Evolutionary conservation across 208 protist species (phyloP), one percentile per base, ranked within the genome.

Genomic region (Trypanosoma scelopori): DNA sequence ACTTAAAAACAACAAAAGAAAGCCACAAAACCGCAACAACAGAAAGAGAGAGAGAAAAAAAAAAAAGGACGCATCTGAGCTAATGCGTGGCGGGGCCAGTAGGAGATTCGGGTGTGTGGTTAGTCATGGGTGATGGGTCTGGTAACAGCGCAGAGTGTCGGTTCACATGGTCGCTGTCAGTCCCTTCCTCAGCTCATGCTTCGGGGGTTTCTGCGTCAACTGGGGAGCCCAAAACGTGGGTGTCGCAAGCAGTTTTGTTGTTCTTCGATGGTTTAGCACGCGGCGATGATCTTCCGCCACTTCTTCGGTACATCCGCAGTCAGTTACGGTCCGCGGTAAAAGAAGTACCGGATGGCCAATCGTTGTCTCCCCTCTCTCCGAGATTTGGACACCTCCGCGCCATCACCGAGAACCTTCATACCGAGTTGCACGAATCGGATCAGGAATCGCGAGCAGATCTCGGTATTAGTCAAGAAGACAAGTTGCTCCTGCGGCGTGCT

Each of bases 181-280:
- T 35, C 15, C 35, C n/a, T 55, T 35, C 47, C n/a, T 55, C 45
- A 55, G 3, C n/a, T 2, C 32, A n/a, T n/a, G n/a, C n/a, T n/a
- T n/a, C n/a, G n/a, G n/a, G n/a, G n/a, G n/a, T n/a, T n/a, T n/a
- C n/a, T n/a, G n/a, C n/a, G n/a, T n/a, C n/a, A n/a, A n/a, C n/a
- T n/a, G n/a, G n/a, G n/a, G n/a, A n/a, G n/a, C n/a, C n/a, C n/a
- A n/a, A n/a, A n/a, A 53, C 43, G 9, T 61, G 30, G 22, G 11
- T 39, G 13, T 69, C 63, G 23, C 25, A 12, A n/a, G 11, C 60
- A 7, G 48, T 59, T 9, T 11, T 30, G 12, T 47, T 61, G 16
- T 72, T 72, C 42, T 63, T 60, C 50, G 9, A 35, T 5, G 50
- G 56, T 51, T 30, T 72, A 16, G 66, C 66, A 25, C 46, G 39